Evolutionary conservation across 768 basidiomycete species (phyloP), one percentile per base, ranked within the genome.

Genomic region (Tephrocybe rancida): DNA sequence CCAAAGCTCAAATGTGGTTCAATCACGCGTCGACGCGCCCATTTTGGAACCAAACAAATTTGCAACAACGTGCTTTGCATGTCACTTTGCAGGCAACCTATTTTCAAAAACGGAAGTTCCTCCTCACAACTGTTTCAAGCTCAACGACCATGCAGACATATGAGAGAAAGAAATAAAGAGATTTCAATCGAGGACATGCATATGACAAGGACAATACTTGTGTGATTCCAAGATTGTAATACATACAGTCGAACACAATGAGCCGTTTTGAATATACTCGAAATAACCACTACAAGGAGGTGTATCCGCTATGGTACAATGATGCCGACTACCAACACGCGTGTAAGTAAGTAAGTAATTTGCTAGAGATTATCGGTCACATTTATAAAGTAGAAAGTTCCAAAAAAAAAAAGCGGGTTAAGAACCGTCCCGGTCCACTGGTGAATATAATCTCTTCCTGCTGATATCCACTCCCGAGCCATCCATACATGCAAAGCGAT

Each of bases 221-320:
- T n/a, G n/a, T n/a, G 8, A 44, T 45, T 39, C 52, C 52, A 54
- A 59, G 50, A 49, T 46, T 38, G 35, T 50, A 44, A 13, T 44
- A 56, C 39, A 55, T 22, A 54, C 26, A 27, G 34, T 32, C 38
- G 27, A 43, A 38, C 9, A 46, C 4, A 34, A 14, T 5, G 9
- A 35, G n/a, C 26, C 27, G 24, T 56, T 46, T 48, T 26, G 41
- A 47, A 44, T 32, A n/a, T 42, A 54, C 38, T 41, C 18, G 24
- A 56, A 18, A 19, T 41, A 35, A 50, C 39, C 37, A 14, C 55
- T 8, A 37, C 11, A 30, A 50, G 49, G 3, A 41, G 37, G 32
- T 52, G 48, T 56, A 60, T 60, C 58, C 58, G 18, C 52, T 55
- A 61, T 58, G 45, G 54, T 61, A 61, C 57, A 60, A 44, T 41